Conservation (phyloP, 441 rosid genomes). For the Populus hybrid region DNA sequence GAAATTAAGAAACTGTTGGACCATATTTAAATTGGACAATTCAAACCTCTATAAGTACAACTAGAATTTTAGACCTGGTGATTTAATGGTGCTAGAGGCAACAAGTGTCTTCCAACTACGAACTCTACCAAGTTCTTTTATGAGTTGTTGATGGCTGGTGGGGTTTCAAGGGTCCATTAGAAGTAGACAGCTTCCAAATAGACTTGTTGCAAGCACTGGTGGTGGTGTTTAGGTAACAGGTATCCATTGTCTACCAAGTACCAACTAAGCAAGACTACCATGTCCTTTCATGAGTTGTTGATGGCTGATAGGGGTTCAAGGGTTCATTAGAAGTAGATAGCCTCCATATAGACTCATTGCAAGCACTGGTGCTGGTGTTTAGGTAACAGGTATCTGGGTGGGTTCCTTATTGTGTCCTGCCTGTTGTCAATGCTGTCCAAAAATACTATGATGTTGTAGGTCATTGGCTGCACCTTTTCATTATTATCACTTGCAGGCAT, state of each 20-base stretch:
- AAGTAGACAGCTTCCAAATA: not conserved
- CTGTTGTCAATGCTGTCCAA: not conserved
- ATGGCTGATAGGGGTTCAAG: no score
- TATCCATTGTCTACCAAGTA: not conserved
- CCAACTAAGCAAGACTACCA: not conserved
- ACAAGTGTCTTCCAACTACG: not conserved
- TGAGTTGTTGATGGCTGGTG: not conserved
- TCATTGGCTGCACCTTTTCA: not conserved
- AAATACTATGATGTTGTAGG: not conserved
- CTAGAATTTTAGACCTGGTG: no score
- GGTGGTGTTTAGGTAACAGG: not conserved
- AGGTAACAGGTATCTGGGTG: not conserved
- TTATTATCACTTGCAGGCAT: no score
- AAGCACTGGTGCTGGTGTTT: not conserved
- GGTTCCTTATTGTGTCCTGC: not conserved
- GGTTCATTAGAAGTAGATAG: not conserved
- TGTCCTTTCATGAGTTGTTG: not conserved
- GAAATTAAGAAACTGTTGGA: not conserved
- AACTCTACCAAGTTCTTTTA: not conserved
- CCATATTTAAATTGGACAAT: no score
- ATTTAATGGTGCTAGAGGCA: not conserved
- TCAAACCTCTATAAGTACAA: not conserved
- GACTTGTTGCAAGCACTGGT: not conserved
- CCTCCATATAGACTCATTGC: not conserved
- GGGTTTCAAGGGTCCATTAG: not conserved